Conservation (phyloP, 208 protist genomes). For the Trypanosomatidae sp. region DNA sequence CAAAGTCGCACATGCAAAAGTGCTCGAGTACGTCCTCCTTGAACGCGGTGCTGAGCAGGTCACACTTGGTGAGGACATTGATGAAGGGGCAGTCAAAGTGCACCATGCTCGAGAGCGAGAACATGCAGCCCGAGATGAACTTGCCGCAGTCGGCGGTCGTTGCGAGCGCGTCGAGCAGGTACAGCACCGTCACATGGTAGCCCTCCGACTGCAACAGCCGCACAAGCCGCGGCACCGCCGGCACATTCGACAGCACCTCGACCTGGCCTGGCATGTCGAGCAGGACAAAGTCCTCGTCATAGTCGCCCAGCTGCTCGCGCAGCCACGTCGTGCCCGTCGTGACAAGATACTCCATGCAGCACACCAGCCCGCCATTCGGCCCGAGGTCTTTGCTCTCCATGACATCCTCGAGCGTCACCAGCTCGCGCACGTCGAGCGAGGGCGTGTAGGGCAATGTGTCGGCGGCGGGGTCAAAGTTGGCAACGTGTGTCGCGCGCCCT, state of each 20-base stretch:
- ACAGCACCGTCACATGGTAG: constrained; percentile 73
- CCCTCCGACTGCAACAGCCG: constrained; percentile 69
- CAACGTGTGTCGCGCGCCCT: constrained; percentile 85
- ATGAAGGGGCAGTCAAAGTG: constrained; percentile 88
- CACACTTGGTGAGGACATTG: constrained; percentile 86
- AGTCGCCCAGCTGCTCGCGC: constrained; percentile 87
- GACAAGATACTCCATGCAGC: constrained; percentile 98
- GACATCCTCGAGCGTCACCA: constrained; percentile 91
- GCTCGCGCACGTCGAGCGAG: constrained; percentile 90
- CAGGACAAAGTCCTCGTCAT: constrained; percentile 94
- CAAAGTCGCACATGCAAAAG: constrained; percentile 85
- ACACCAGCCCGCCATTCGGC: constrained; percentile 98
- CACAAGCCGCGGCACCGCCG: constrained; percentile 80
- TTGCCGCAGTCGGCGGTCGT: constrained; percentile 80
- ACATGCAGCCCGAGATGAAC: constrained; percentile 85
- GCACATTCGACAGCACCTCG: constrained; percentile 97
- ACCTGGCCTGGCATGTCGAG: constrained; percentile 99
- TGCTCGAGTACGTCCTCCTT: constrained; percentile 62
- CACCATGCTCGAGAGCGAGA: constrained; percentile 85
- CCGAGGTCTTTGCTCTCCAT: constrained; percentile 90
- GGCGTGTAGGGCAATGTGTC: constrained; percentile 85
- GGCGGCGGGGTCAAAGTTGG: constrained; percentile 98
- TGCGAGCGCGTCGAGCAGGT: constrained; percentile 75
- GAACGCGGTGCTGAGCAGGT: constrained; percentile 59
- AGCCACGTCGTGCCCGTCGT: constrained; percentile 91